Percentiles rank a stretch among this genome's conserved stretches.
These are phyloP conservation scores for Acanthamoeba culbertsoni DNA, from an alignment of 208 protist species.

Conservation along the genomic window DNA sequence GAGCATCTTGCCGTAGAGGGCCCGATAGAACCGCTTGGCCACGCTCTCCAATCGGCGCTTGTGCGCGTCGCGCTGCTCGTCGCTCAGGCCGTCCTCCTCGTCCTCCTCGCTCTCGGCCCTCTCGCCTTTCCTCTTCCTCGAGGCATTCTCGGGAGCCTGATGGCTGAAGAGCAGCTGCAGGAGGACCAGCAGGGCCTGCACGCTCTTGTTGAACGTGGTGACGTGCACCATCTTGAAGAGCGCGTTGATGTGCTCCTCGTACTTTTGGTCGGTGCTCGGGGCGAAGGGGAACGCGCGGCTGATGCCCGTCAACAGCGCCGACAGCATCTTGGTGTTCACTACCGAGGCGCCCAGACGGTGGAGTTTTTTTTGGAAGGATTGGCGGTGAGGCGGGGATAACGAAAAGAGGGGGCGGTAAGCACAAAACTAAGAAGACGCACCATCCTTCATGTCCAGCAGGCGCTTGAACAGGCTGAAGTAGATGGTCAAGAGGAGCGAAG, in stretches of 20 bases:
- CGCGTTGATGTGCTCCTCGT: slow-evolving; percentile 62
- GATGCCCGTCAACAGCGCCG: slow-evolving; percentile 73
- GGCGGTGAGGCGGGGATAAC: no score
- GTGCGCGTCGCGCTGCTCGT: background rate
- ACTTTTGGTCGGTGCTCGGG: slow-evolving; percentile 24
- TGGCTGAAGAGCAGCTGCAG: slow-evolving; percentile 67
- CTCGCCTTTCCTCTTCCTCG: no score
- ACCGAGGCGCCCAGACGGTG: background rate
- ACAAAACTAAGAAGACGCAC: background rate
- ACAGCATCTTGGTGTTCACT: slow-evolving; percentile 59
- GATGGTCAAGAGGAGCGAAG: slow-evolving; percentile 60
- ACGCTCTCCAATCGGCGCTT: background rate
- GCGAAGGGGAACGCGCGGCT: slow-evolving; percentile 74
- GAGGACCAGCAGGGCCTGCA: slow-evolving; percentile 75
- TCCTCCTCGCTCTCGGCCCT: background rate
- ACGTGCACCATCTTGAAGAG: slow-evolving; percentile 71
- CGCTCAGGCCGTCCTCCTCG: background rate
- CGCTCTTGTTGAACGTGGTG: slow-evolving; percentile 60
- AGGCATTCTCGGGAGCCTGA: no score
- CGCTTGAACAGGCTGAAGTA: slow-evolving; percentile 74
- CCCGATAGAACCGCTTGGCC: slow-evolving; percentile 69
- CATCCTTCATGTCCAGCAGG: background rate
- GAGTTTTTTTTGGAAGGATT: no score
- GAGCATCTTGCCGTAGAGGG: slow-evolving; percentile 68
- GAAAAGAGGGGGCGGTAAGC: background rate